Conservation (phyloP, 306 rosid species). For the Cicer chorassanicum region DNA sequence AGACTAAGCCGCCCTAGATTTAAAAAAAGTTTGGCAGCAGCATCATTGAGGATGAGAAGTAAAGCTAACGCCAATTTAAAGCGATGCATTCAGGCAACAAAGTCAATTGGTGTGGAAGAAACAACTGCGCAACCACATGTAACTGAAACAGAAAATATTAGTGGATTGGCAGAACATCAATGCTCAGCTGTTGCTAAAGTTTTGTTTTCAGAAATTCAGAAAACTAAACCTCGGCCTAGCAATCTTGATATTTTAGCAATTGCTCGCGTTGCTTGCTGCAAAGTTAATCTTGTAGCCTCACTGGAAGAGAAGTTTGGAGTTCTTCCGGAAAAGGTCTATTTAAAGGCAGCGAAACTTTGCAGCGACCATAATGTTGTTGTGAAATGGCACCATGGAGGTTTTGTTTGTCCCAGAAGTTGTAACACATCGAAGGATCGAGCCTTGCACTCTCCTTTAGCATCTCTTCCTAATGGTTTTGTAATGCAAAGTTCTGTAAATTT, state of each 20-base stretch:
- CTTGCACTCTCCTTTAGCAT: constrained; percentile 60
- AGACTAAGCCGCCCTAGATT: constrained; percentile 89
- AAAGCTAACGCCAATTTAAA: constrained; percentile 76
- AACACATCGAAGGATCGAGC: constrained; percentile 56
- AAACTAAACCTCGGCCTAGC: constrained; percentile 79
- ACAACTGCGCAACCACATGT: constrained; percentile 51
- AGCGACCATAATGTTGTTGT: constrained; percentile 69
- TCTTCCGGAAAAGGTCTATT: constrained; percentile 76
- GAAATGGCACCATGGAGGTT: constrained; percentile 81
- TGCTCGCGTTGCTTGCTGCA: constrained; percentile 87
- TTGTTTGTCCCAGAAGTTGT: constrained; percentile 82
- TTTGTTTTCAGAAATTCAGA: constrained; percentile 87
- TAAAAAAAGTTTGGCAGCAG: constrained; percentile 76
- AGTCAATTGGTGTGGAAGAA: constrained; percentile 59
- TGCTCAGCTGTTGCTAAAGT: constrained; percentile 82
- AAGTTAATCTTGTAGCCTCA: constrained; percentile 65
- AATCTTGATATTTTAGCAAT: constrained; percentile 72
- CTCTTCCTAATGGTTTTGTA: constrained; percentile 56
- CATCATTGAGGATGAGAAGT: constrained; percentile 80
- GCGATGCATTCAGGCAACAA: constrained; percentile 74
- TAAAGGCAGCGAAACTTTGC: constrained; percentile 92
- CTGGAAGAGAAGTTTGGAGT: constrained; percentile 77
- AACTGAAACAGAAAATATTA: constrained; percentile 59
- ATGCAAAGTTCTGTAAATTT: constrained; percentile 45
- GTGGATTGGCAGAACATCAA: constrained; percentile 68